A percentile compares a stretch with the other conserved stretches of the same genome.
These are phyloP conservation scores for Sisymbrium irio DNA, from an alignment of 345 rosid species.

Conservation along the genomic window DNA sequence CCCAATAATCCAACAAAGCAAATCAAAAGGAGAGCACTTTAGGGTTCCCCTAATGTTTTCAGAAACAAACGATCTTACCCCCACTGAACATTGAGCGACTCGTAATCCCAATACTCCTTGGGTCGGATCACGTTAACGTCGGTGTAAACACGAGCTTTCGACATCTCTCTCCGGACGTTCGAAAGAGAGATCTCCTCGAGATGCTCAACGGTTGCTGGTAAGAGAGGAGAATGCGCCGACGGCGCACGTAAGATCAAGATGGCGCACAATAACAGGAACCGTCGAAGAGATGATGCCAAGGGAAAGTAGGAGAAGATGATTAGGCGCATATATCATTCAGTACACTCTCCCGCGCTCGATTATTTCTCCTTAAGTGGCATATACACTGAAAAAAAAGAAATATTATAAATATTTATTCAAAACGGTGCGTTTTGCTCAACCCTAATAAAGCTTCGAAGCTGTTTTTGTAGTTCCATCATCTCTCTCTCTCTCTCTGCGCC, in stretches of 20 bases:
- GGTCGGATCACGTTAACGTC: slow-evolving; percentile 86
- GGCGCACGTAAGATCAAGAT: slow-evolving; percentile 49
- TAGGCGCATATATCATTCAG: slow-evolving; percentile 27
- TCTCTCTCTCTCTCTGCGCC: not conserved
- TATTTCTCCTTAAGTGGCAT: not conserved
- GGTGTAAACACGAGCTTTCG: slow-evolving; percentile 84
- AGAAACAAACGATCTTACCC: slow-evolving; percentile 54
- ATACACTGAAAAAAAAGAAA: not conserved
- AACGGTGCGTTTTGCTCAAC: slow-evolving; percentile 14
- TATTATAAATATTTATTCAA: not conserved
- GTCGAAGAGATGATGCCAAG: slow-evolving; percentile 10
- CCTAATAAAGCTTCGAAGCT: slow-evolving; percentile 5
- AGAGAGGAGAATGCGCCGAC: slow-evolving; percentile 45
- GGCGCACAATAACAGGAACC: slow-evolving; percentile 49
- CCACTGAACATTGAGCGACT: slow-evolving; percentile 80
- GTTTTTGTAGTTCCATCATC: not conserved
- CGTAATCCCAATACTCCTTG: slow-evolving; percentile 96
- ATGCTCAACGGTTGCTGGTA: slow-evolving; percentile 20
- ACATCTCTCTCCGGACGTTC: slow-evolving; percentile 50
- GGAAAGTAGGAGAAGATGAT: slow-evolving; percentile 25
- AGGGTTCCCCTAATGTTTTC: not conserved
- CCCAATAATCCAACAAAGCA: not conserved
- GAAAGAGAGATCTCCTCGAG: slow-evolving; percentile 30
- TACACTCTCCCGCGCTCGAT: slow-evolving; percentile 23
- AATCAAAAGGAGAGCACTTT: not conserved